phyloP scores from a whole-genome alignment of 495 filamentous ascomycete species.

The Monascus purpureus region DNA sequence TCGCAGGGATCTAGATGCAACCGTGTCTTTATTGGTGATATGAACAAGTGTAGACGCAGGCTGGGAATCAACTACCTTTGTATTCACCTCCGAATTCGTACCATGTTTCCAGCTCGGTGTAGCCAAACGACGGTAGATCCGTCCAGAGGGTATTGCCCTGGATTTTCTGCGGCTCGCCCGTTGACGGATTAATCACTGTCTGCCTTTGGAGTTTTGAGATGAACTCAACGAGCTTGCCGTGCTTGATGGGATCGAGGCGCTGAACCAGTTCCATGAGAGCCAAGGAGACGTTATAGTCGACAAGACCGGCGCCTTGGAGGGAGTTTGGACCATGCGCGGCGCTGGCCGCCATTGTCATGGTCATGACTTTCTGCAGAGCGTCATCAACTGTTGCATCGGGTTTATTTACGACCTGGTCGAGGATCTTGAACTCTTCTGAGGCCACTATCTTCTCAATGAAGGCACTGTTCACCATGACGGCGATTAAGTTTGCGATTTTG shows the following conservation, averaged over 20 bases:
- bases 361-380: slow-evolving; percentile 1
- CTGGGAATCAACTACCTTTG: too few species aligned
- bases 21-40: too few species aligned
- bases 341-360: slow-evolving; percentile 2
- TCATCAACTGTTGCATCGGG: slow-evolving; percentile 1
- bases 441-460: slow-evolving; percentile 4
- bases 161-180: background rate
- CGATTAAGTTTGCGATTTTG: background rate
- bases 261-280: slow-evolving; percentile 3
- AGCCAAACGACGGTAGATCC: too few species aligned
- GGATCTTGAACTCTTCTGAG: slow-evolving; percentile 2
- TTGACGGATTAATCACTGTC: slow-evolving; percentile 1
- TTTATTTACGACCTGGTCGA: slow-evolving; percentile 2
- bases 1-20: too few species aligned
- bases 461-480: background rate
- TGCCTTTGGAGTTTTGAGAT: slow-evolving; percentile 2
- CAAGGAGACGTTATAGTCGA: slow-evolving; percentile 5
- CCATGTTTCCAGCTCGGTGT: too few species aligned
- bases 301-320: slow-evolving; percentile 1
- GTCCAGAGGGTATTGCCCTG: slow-evolving; percentile 2
- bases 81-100: too few species aligned
- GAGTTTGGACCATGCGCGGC: slow-evolving; percentile 1
- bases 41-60: too few species aligned
- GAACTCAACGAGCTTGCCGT: slow-evolving; percentile 2
- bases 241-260: slow-evolving; percentile 3